Conservation (phyloP, 2,329 filamentous ascomycete species). For the Diaporthe helianthi region DNA sequence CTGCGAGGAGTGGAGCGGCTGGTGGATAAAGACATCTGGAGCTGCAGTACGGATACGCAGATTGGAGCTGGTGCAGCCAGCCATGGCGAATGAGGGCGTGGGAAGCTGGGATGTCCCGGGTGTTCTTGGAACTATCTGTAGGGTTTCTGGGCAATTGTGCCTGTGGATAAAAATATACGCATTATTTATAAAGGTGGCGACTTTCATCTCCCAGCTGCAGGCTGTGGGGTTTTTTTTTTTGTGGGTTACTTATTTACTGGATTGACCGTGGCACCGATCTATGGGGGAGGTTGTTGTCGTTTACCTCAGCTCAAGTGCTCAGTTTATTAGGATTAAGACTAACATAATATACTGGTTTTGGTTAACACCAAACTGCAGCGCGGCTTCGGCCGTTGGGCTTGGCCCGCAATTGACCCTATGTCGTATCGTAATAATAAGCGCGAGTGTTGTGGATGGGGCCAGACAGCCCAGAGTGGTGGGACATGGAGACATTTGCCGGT, state of each 20-base stretch:
- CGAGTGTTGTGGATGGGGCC: conserved; percentile 4
- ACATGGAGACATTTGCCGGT: conserved; percentile 15
- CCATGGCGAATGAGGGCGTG: background rate
- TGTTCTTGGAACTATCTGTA: conserved; percentile 2
- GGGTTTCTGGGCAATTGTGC: background rate
- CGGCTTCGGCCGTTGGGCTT: background rate
- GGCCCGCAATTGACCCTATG: conserved; percentile 1
- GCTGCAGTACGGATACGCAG: background rate
- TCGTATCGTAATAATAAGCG: conserved; percentile 5
- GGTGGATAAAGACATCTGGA: conserved; percentile 19
- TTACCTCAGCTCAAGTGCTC: background rate
- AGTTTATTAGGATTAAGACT: background rate
- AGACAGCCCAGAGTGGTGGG: conserved; percentile 1
- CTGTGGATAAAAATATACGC: background rate
- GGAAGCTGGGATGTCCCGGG: conserved; percentile 9
- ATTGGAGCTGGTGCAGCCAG: background rate
- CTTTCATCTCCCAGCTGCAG: conserved; percentile 7
- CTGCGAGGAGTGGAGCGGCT: conserved; percentile 18
- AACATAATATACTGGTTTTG: background rate
- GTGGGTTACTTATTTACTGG: background rate
- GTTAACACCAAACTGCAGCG: background rate
- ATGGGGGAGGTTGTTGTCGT: background rate
- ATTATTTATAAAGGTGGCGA: conserved; percentile 2
- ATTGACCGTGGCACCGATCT: background rate
- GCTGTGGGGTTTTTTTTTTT: background rate